These are phyloP conservation scores for Viridothelium virens DNA, from an alignment of 495 filamentous ascomycete genomes.

Conservation along the genomic window DNA sequence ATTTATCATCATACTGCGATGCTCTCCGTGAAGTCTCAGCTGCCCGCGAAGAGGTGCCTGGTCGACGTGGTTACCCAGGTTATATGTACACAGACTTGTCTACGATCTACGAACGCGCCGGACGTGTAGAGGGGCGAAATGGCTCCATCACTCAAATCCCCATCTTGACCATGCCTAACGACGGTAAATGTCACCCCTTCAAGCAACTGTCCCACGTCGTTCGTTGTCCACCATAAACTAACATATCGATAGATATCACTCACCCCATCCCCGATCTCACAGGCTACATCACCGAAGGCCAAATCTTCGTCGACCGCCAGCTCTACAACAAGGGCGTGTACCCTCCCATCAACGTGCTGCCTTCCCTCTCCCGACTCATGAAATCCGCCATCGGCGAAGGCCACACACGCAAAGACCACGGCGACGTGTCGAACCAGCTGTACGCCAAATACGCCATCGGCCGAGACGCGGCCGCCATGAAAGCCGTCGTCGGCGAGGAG, in stretches of 20 bases:
- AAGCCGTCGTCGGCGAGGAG: conserved; percentile 98
- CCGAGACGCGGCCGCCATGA: conserved; percentile 96
- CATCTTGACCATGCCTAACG: conserved; percentile 99
- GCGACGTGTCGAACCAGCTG: conserved; percentile 97
- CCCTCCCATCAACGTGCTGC: conserved; percentile 98
- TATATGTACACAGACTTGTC: conserved; percentile 99
- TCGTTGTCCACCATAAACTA: conserved; percentile 6
- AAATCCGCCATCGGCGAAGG: conserved; percentile 98
- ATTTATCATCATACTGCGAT: conserved; percentile 97
- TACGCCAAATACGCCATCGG: conserved; percentile 99
- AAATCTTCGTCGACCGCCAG: conserved; percentile 95
- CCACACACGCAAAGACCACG: conserved; percentile 90
- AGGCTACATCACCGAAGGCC: conserved; percentile 97
- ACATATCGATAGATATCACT: conserved; percentile 66
- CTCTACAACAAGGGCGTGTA: conserved; percentile 94
- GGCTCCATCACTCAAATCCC: conserved; percentile 99
- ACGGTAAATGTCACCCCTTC: conserved; percentile 46
- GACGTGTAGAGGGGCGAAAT: conserved; percentile 94
- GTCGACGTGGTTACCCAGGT: conserved; percentile 98
- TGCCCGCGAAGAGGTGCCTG: conserved; percentile 97
- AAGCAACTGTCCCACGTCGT: background rate
- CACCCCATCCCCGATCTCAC: conserved; percentile 98
- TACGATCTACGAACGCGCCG: conserved; percentile 98
- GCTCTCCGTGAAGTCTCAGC: conserved; percentile 97
- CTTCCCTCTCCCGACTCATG: conserved; percentile 98